Conservation (phyloP, 1,284 basidiomycete species). For the Melampsora larici-populina region DNA sequence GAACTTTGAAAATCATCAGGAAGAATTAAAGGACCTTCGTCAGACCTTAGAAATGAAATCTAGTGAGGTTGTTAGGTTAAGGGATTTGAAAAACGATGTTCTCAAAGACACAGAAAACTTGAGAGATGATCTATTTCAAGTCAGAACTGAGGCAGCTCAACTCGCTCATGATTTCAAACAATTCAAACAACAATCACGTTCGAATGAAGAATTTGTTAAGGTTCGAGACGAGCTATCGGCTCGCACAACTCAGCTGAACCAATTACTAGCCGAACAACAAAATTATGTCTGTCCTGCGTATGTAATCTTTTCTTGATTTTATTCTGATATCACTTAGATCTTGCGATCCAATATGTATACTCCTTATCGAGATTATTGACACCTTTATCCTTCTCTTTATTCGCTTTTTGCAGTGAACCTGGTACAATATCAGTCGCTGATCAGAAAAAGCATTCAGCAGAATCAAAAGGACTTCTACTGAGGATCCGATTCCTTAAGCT, state of each 20-base stretch:
- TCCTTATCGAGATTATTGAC: conserved; percentile 57
- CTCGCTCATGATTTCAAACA: conserved; percentile 16
- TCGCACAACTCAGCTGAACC: conserved; percentile 33
- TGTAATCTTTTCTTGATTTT: conserved; percentile 51
- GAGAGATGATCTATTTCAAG: conserved; percentile 24
- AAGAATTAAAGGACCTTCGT: conserved; percentile 5
- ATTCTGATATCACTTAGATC: neutral
- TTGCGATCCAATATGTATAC: neutral
- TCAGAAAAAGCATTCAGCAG: conserved; percentile 66
- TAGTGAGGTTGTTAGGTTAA: conserved; percentile 17
- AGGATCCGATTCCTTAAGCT: conserved; percentile 90
- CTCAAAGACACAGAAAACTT: conserved; percentile 24
- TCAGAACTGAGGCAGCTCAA: conserved; percentile 27
- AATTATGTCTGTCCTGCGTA: conserved; percentile 63
- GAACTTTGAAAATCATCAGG: conserved; percentile 6
- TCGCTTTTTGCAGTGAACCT: conserved; percentile 8
- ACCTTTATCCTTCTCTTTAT: conserved; percentile 12
- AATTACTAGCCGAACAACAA: conserved; percentile 56
- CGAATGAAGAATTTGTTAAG: conserved; percentile 14
- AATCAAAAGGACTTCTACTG: conserved; percentile 79
- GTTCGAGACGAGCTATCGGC: conserved; percentile 22
- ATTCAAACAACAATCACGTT: conserved; percentile 12
- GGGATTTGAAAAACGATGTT: conserved; percentile 8
- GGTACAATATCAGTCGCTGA: neutral
- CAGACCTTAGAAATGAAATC: conserved; percentile 26